Evolutionary conservation across 306 rosid species (phyloP).

Genomic region (Cyamopsis tetragonoloba): DNA sequence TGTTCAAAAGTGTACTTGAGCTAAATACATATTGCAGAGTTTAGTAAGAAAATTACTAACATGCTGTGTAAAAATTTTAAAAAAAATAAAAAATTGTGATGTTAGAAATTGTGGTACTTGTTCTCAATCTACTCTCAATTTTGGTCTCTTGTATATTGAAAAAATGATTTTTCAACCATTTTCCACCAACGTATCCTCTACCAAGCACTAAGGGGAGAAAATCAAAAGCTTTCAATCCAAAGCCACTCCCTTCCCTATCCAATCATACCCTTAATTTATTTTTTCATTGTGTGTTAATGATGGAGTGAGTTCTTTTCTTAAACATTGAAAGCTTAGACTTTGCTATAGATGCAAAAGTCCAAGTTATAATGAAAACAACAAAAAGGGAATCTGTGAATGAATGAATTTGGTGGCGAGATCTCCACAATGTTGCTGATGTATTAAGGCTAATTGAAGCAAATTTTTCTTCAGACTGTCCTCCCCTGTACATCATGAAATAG

Average conservation of each 20-base stretch:
- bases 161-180: neutral
- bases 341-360: conserved; percentile 35
- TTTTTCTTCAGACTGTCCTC: conserved; percentile 47
- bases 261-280: neutral
- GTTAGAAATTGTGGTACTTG: neutral
- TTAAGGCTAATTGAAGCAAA: conserved; percentile 61
- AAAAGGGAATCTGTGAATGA: conserved; percentile 27
- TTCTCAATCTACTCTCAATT: neutral
- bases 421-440: conserved; percentile 35
- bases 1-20: neutral
- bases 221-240: conserved; percentile 3
- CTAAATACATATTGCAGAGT: neutral
- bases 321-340: conserved; percentile 28
- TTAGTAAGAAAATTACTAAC: conserved; percentile 6
- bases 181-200: neutral
- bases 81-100: neutral
- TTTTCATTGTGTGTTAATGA: conserved; percentile 14
- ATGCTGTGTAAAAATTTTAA: neutral
- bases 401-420: conserved; percentile 35
- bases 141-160: conserved; percentile 2
- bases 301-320: conserved; percentile 23
- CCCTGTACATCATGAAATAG: conserved; percentile 42
- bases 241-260: neutral
- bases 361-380: conserved; percentile 40
- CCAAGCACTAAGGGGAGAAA: conserved; percentile 4